These are phyloP conservation scores for Aspergillus luchuensis DNA, from an alignment of 2,329 filamentous ascomycete genomes.

Conservation along the genomic window DNA sequence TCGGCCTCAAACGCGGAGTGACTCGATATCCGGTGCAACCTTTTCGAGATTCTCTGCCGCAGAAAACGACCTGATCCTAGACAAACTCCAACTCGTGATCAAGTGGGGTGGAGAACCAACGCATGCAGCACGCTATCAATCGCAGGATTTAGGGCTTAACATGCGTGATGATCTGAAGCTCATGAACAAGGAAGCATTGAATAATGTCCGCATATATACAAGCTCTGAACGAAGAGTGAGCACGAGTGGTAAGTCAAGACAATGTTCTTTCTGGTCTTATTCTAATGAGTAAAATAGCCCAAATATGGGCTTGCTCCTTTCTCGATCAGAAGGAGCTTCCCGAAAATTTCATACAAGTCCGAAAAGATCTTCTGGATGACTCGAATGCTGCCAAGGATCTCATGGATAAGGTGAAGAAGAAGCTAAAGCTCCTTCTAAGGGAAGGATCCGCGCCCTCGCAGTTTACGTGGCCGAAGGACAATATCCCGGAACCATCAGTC, in stretches of 20 bases:
- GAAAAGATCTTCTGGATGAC: constrained; percentile 93
- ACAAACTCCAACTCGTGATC: constrained; percentile 95
- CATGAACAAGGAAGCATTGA: constrained; percentile 87
- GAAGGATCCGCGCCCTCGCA: constrained; percentile 93
- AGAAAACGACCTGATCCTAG: constrained; percentile 88
- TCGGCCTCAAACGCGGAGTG: constrained; percentile 65
- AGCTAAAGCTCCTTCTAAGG: constrained; percentile 86
- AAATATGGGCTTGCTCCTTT: constrained; percentile 92
- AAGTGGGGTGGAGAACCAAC: constrained; percentile 99
- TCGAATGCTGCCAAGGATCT: constrained; percentile 98
- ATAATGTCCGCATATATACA: constrained; percentile 92
- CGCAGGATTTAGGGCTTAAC: constrained; percentile 90
- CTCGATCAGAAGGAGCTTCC: constrained; percentile 82
- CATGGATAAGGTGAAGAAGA: constrained; percentile 99
- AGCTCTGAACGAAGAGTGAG: constrained; percentile 94
- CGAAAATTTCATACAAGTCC: constrained; percentile 82
- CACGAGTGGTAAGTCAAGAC: constrained; percentile 63
- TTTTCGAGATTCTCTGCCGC: constrained; percentile 92
- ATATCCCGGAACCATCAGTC: constrained; percentile 90
- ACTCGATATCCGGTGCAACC: constrained; percentile 86
- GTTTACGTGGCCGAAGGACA: constrained; percentile 93
- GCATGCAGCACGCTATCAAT: constrained; percentile 93
- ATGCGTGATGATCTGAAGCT: constrained; percentile 94
- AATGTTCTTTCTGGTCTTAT: neutral
- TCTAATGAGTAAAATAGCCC: constrained; percentile 55